Evolutionary conservation across 768 basidiomycete species (phyloP).

Genomic region (Podaxis sp.): DNA sequence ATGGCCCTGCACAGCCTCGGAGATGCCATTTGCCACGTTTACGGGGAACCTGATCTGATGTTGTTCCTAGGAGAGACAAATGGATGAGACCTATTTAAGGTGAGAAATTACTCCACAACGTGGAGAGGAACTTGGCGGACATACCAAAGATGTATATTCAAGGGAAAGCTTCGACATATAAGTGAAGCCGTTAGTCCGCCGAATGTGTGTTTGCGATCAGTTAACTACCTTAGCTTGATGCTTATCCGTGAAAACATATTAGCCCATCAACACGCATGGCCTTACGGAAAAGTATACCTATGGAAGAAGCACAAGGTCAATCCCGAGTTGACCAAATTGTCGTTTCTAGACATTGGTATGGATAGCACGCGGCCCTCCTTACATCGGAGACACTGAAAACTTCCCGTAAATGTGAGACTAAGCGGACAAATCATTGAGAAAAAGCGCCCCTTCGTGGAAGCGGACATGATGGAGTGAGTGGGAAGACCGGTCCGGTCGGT

Average conservation of each 20-base stretch:
- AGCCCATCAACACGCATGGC: background rate
- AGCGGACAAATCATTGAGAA: background rate
- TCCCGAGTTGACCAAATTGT: background rate
- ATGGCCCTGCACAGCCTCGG: background rate
- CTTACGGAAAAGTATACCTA: background rate
- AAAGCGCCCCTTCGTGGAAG: background rate
- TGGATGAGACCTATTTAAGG: background rate
- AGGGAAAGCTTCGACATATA: background rate
- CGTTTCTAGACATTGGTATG: background rate
- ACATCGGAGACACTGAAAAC: background rate
- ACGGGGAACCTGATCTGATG: background rate
- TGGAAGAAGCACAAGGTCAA: background rate
- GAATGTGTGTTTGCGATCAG: background rate
- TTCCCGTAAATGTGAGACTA: background rate
- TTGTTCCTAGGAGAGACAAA: background rate
- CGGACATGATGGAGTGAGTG: background rate
- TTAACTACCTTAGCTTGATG: background rate
- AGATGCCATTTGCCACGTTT: conserved; percentile 5
- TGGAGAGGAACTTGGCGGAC: background rate
- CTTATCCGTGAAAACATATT: conserved; percentile 13
- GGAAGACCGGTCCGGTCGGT: background rate
- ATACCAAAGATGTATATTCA: too few relatives aligned
- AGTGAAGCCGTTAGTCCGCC: background rate
- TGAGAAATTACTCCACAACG: background rate
- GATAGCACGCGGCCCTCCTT: background rate